Conservation (phyloP, 139 green algal genomes). For the Bryopsis sp. region DNA sequence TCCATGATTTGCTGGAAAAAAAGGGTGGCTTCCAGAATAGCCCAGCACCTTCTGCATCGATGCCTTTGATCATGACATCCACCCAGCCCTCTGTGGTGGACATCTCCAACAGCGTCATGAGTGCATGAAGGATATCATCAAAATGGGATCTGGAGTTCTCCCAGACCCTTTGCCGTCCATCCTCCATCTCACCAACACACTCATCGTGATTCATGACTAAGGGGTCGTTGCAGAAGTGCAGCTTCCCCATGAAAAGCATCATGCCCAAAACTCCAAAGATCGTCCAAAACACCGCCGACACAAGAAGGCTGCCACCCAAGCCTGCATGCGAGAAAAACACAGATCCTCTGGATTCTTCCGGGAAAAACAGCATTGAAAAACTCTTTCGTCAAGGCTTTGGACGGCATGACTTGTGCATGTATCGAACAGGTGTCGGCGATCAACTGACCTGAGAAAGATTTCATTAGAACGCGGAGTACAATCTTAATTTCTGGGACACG, state of each 20-base stretch:
- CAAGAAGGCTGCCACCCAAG: constrained; percentile 20
- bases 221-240: constrained; percentile 18
- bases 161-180: constrained; percentile 11
- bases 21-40: too few relatives aligned
- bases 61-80: constrained; percentile 19
- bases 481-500: too few relatives aligned
- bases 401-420: too few relatives aligned
- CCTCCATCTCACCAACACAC: constrained; percentile 9
- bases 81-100: constrained; percentile 33
- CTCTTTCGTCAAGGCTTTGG: too few relatives aligned
- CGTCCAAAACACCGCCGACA: constrained; percentile 23
- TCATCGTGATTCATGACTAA: constrained; percentile 12
- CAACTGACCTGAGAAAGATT: too few relatives aligned
- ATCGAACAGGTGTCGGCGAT: too few relatives aligned
- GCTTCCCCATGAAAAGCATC: constrained; percentile 28
- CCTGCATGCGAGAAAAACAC: too few relatives aligned
- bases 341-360: too few relatives aligned
- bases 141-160: constrained; percentile 24
- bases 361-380: too few relatives aligned
- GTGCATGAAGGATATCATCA: constrained; percentile 27
- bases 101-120: constrained; percentile 35
- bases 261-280: constrained; percentile 32
- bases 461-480: too few relatives aligned
- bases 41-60: constrained; percentile 23
- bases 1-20: too few relatives aligned